Evolutionary conservation across 139 green algal species (phyloP).

Genomic region (Astrephomene gubernaculifera): DNA sequence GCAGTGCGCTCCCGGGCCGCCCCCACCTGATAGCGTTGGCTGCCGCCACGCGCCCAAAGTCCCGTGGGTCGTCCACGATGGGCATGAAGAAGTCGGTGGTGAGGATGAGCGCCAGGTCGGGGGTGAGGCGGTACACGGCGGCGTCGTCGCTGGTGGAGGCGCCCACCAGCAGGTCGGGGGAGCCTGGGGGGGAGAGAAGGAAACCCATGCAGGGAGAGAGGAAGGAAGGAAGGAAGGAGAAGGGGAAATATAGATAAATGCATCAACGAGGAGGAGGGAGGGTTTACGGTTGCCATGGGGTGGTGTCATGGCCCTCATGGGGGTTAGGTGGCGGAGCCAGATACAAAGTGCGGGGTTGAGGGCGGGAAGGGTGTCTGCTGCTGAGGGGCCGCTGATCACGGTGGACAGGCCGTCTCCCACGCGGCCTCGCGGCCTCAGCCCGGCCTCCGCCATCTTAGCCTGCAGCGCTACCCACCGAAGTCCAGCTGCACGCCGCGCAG

Average conservation of each 20-base stretch:
- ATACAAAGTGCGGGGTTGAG: too few relatives aligned
- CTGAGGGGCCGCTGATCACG: too few relatives aligned
- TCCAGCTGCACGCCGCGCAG: slow-evolving; percentile 44
- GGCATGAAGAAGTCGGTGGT: slow-evolving; percentile 64
- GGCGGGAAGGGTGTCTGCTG: too few relatives aligned
- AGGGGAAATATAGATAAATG: too few relatives aligned
- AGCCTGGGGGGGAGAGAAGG: not conserved
- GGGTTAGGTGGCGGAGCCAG: too few relatives aligned
- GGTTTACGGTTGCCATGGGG: too few relatives aligned
- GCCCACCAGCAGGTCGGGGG: slow-evolving; percentile 49
- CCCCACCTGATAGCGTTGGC: slow-evolving; percentile 53
- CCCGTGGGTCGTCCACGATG: slow-evolving; percentile 53
- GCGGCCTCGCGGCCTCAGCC: too few relatives aligned
- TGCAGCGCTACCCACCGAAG: slow-evolving; percentile 28
- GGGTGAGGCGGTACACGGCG: slow-evolving; percentile 35
- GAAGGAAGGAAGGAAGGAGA: not conserved
- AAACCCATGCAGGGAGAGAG: not conserved
- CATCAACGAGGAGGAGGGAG: too few relatives aligned
- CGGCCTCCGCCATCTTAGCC: too few relatives aligned
- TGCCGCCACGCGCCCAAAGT: slow-evolving; percentile 54
- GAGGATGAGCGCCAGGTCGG: slow-evolving; percentile 46
- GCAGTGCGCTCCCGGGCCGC: too few relatives aligned
- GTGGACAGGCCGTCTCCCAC: too few relatives aligned
- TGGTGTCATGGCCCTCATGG: too few relatives aligned
- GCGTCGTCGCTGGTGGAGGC: slow-evolving; percentile 55